phyloP scores from a whole-genome alignment of 441 rosid species.

The Capsella rubella region DNA sequence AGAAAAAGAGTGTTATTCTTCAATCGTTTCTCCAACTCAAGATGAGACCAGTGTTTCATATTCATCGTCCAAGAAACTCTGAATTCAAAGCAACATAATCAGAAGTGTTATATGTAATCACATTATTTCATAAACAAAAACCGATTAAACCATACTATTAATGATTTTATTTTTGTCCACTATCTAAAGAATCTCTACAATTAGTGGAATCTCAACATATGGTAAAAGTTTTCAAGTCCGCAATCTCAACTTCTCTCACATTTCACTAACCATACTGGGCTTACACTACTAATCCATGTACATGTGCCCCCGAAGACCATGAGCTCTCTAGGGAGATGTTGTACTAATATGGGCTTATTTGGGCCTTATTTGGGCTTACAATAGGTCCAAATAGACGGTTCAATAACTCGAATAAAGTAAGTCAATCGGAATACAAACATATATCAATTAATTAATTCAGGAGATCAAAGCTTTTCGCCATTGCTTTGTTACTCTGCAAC shows the following conservation, averaged over 20 bases:
- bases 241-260: no score
- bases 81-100: background rate
- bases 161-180: no score
- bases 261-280: no score
- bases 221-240: no score
- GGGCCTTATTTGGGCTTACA: slow-evolving; percentile 31
- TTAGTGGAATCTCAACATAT: no score
- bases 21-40: background rate
- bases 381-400: background rate
- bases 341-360: background rate
- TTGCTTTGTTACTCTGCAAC: background rate
- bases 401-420: background rate
- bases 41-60: background rate
- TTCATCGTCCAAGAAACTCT: background rate
- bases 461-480: background rate
- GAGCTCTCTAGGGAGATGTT: no score
- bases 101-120: background rate
- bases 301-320: no score
- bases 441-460: no score
- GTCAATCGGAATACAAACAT: background rate
- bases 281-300: no score
- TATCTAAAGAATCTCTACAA: no score
- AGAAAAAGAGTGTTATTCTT: background rate
- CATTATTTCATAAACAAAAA: background rate
- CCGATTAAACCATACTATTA: no score